Evolutionary conservation across 1,284 basidiomycete genomes (phyloP), one percentile per base, ranked within the genome.

Genomic region (Volvariella surrecta): DNA sequence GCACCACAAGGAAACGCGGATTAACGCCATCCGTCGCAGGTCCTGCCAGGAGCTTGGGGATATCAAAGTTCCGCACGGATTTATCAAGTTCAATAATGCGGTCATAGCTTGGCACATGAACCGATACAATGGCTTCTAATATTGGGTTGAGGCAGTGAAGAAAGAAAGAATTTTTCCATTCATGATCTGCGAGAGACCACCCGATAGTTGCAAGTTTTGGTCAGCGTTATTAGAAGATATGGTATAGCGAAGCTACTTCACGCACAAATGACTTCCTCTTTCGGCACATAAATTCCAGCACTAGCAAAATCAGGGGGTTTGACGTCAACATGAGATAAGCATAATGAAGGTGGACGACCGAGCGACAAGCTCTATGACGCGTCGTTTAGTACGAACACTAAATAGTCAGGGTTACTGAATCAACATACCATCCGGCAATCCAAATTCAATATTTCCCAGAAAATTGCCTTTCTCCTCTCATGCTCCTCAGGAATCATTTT

Each of bases 361-460:
- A 84, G 79, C n/a, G 81, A 86, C 40, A 87, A 65, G 49, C 77
- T 82, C 84, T 28, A 28, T 84, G 47, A 8, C 34, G 45, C 32
- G 32, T 16, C 30, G 42, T 20, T 20, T 24, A 39, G 32, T 15
- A 21, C 34, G 38, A 31, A 34, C n/a, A n/a, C n/a, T 37, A 37
- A 46, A 10, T 13, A 9, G 16, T 17, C 9, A 43, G 38, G 38
- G 21, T 37, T 19, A 40, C 28, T 37, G 48, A 39, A 31, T 43
- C 37, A 17, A 58, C 67, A 49, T 54, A 85, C 82, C 74, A 86
- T 79, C 52, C 83, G 76, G 45, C 79, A 80, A 51, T 86, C 82
- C 56, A 86, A 70, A 50, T 81, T 82, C 47, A 82, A 70, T 44
- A 86, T 62, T 55, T 86, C 82, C 77, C 82, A 86, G 57, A 86